Evolutionary conservation across 2,329 filamentous ascomycete species (phyloP).

Genomic region (Trichoderma semiorbis): DNA sequence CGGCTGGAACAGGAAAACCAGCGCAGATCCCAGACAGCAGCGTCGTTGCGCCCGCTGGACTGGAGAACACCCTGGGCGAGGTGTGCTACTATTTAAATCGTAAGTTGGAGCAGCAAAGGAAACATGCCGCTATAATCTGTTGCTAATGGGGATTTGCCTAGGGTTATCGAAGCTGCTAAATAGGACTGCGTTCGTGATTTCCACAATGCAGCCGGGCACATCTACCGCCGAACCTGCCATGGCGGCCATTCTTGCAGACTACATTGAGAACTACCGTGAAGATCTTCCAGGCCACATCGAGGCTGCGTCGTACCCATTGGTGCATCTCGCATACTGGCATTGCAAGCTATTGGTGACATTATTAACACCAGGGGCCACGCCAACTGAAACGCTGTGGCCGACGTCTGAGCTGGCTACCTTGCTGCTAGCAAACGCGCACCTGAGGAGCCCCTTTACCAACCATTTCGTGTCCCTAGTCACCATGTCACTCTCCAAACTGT

Average conservation of each 20-base stretch:
- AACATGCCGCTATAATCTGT: neutral
- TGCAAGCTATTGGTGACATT: conserved; percentile 62
- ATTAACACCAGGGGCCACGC: conserved; percentile 52
- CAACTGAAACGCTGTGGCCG: conserved; percentile 57
- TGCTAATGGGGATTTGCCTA: conserved; percentile 28
- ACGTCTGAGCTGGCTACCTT: conserved; percentile 58
- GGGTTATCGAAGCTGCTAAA: conserved; percentile 56
- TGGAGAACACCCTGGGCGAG: conserved; percentile 60
- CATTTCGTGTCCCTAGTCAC: conserved; percentile 61
- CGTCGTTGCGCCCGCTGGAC: conserved; percentile 56
- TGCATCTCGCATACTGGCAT: conserved; percentile 70
- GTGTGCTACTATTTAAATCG: conserved; percentile 61
- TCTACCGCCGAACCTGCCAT: conserved; percentile 34
- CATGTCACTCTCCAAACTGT: conserved; percentile 59
- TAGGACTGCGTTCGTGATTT: conserved; percentile 37
- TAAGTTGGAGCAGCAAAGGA: conserved; percentile 41
- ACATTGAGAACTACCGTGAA: conserved; percentile 61
- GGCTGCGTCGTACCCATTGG: conserved; percentile 48
- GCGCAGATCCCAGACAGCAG: conserved; percentile 60
- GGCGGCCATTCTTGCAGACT: conserved; percentile 36
- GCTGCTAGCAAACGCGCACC: conserved; percentile 51
- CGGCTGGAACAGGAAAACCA: conserved; percentile 62
- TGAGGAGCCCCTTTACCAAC: conserved; percentile 62
- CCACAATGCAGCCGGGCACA: conserved; percentile 34
- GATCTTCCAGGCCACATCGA: conserved; percentile 57